Percentiles rank a stretch among this genome's conserved stretches.
Conservation (phyloP, 208 protist genomes). For the Eutreptiella sp. region DNA sequence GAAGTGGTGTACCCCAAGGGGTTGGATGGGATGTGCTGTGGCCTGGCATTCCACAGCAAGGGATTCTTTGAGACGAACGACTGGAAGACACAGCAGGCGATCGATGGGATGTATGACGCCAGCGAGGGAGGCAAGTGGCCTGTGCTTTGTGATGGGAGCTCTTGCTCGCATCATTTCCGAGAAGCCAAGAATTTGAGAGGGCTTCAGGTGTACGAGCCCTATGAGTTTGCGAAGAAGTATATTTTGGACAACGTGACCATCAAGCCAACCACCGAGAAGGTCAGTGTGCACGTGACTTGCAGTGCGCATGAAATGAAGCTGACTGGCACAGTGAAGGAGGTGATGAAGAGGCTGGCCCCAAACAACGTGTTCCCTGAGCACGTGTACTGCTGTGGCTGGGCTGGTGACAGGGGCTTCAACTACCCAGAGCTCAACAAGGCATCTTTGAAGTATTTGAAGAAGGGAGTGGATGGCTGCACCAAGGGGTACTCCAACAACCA, state of each 20-base stretch:
- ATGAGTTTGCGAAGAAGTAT: constrained; percentile 21
- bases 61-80: constrained; percentile 18
- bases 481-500: constrained; percentile 31
- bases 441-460: constrained; percentile 5
- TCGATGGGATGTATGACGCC: constrained; percentile 13
- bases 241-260: constrained; percentile 3
- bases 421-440: constrained; percentile 32
- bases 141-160: constrained; percentile 33
- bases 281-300: constrained; percentile 38
- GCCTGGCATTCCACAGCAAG: constrained; percentile 42
- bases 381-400: constrained; percentile 38
- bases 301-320: constrained; percentile 27
- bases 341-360: no score
- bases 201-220: constrained; percentile 31
- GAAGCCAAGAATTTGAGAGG: constrained; percentile 28
- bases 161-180: constrained; percentile 30
- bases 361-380: constrained; percentile 22
- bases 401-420: constrained; percentile 36
- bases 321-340: no score
- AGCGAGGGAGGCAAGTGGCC: constrained; percentile 30
- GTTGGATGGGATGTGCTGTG: constrained; percentile 33
- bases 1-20: constrained; percentile 28
- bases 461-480: background rate
- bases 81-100: constrained; percentile 25
- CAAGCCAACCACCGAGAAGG: constrained; percentile 7